phyloP scores from a whole-genome alignment of 1,284 basidiomycete species.

The Mycena sp. region DNA sequence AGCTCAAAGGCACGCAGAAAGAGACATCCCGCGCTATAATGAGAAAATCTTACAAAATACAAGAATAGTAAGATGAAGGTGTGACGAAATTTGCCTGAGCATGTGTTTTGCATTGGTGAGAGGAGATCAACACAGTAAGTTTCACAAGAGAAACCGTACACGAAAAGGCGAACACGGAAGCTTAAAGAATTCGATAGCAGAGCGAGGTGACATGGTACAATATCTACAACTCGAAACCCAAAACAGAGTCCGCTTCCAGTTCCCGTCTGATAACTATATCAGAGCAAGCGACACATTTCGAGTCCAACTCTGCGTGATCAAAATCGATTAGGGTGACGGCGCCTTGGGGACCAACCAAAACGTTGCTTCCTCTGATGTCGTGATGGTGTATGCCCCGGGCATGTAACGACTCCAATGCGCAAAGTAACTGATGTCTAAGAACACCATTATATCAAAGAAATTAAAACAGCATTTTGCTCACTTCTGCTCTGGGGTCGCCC shows the following conservation, averaged over 20 bases:
- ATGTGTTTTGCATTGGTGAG: no score
- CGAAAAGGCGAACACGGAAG: neutral
- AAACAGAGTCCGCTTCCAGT: constrained; percentile 4
- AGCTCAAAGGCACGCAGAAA: no score
- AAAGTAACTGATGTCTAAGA: constrained; percentile 5
- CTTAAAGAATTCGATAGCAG: constrained; percentile 1
- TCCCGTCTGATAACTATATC: constrained; percentile 5
- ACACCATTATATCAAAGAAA: neutral
- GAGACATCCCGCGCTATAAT: no score
- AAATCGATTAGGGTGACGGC: constrained; percentile 6
- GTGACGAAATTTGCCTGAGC: no score
- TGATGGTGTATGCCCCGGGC: constrained; percentile 12
- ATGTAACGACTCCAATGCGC: constrained; percentile 7
- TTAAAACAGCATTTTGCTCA: constrained; percentile 2
- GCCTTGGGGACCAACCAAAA: constrained; percentile 4
- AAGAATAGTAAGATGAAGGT: no score
- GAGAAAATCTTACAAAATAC: no score
- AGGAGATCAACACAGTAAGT: no score
- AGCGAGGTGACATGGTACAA: neutral
- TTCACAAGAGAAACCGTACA: neutral
- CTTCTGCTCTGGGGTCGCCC: constrained; percentile 6
- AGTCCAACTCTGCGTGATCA: constrained; percentile 11
- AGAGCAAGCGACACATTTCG: constrained; percentile 12
- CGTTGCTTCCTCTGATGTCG: constrained; percentile 10
- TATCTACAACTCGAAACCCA: constrained; percentile 6